phyloP scores from a whole-genome alignment of 306 rosid species.

The Prunus dulcis region DNA sequence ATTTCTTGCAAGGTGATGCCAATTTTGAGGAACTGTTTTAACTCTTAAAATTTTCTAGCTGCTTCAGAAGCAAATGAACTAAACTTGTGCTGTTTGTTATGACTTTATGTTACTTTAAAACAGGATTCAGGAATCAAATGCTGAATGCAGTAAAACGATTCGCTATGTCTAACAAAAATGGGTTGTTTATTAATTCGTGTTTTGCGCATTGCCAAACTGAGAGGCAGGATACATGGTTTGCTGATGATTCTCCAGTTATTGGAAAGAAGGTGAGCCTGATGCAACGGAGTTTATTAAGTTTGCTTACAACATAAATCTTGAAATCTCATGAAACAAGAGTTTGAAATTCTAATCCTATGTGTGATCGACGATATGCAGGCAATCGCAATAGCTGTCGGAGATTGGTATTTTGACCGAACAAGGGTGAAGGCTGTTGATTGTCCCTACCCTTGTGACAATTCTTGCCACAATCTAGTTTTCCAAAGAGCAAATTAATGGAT shows the following conservation, averaged over 20 bases:
- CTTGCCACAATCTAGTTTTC: conserved; percentile 85
- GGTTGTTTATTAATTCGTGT: conserved; percentile 80
- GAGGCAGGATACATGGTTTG: conserved; percentile 95
- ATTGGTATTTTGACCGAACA: conserved; percentile 85
- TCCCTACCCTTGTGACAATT: conserved; percentile 82
- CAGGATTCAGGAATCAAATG: conserved; percentile 92
- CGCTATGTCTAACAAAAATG: conserved; percentile 55
- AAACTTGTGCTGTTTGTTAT: not conserved
- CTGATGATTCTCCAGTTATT: conserved; percentile 69
- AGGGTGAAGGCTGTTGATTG: conserved; percentile 71
- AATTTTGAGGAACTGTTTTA: conserved; percentile 4
- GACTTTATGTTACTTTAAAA: conserved; percentile 3
- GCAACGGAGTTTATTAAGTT: not conserved
- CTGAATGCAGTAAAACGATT: conserved; percentile 50
- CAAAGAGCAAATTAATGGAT: conserved; percentile 29
- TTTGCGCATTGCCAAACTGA: conserved; percentile 95
- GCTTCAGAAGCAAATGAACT: not conserved
- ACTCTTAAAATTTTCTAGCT: not conserved
- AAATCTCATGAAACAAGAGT: not conserved
- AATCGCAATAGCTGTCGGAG: conserved; percentile 84
- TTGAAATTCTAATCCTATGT: conserved; percentile 12
- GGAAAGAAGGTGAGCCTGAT: conserved; percentile 57
- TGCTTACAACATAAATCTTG: not conserved
- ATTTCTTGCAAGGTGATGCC: conserved; percentile 68
- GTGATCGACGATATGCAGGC: conserved; percentile 44